Base-by-base conservation (phyloP, 805 yeast species). In the Lipomyces orientalis region DNA sequence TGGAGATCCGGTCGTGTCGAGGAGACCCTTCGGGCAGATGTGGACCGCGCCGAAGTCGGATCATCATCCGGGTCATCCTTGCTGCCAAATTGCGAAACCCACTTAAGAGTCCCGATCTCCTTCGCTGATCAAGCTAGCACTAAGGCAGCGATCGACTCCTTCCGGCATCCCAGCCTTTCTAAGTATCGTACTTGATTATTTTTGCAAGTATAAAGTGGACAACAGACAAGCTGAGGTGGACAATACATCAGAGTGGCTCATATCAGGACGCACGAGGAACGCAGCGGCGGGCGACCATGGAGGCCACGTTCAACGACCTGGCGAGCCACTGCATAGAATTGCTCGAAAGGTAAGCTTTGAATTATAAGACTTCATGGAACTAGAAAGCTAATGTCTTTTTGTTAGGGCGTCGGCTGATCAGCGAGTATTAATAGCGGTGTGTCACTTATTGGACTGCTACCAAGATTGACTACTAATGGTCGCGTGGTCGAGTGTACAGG, bases 401-500 rank as follows among this genome's bases (percentile, higher is more conserved):
- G 49, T 16, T 22, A 67, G 70, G 9, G 56, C 65, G 10, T 61
- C 68, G 3, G 37, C 58, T 5, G 66, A 67, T 58, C 64, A 22
- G 49, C 65, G 71, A 14, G 31, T 67, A 29, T 35, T 67, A 39
- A 65, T 67, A 25, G 71, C 71, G n/a, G 71, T 67, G 43, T 14
- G 70, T 39, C 29, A 8, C n/a, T 33, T n/a, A 9, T 29, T 25
- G 31, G 25, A 31, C 29, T 14, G 22, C 22, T 22, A n/a, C 22
- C 46, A 3, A 22, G 37, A 25, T 25, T 25, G 29, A 25, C 3
- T 22, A 29, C 34, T 49, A 46, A 43, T 54, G 31, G 19, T 57
- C 39, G 61, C 35, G 33, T 58, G 4, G 63, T n/a, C 33, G 31
- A 4, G 16, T 10, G 5, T 39, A 35, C 25, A 67, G 71, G 64